These are phyloP conservation scores for Jackrogersella multiformis DNA, from an alignment of 495 filamentous ascomycete species.

Conservation along the genomic window DNA sequence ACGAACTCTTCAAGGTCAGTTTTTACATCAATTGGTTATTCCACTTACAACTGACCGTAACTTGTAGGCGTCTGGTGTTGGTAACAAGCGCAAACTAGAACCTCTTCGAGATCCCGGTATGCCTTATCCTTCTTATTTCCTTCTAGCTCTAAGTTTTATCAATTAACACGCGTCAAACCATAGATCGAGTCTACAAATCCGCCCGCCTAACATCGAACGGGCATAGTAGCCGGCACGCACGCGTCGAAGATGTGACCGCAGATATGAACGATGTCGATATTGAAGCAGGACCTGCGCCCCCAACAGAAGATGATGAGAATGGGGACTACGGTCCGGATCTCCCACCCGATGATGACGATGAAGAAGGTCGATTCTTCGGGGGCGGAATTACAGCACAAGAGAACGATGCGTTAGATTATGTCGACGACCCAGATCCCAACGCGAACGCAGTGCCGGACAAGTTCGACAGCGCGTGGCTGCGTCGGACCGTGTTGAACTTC, in stretches of 20 bases:
- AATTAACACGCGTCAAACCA: constrained; percentile 9
- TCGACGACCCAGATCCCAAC: constrained; percentile 73
- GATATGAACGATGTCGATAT: constrained; percentile 60
- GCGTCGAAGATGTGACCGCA: constrained; percentile 62
- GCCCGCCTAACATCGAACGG: constrained; percentile 71
- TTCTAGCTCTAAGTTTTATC: constrained; percentile 1
- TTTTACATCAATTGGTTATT: not conserved
- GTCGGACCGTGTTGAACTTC: constrained; percentile 82
- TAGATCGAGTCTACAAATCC: constrained; percentile 87
- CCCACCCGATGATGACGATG: constrained; percentile 76
- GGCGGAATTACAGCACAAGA: constrained; percentile 85
- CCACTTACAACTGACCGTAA: constrained; percentile 29
- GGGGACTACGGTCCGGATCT: constrained; percentile 74
- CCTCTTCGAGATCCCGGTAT: constrained; percentile 74
- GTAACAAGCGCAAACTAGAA: constrained; percentile 81
- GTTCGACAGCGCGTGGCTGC: constrained; percentile 84
- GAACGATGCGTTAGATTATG: constrained; percentile 87
- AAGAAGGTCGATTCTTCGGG: constrained; percentile 91
- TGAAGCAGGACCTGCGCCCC: constrained; percentile 58
- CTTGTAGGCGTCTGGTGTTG: constrained; percentile 61
- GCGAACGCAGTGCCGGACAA: constrained; percentile 70
- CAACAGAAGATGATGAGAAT: constrained; percentile 44
- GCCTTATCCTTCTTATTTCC: constrained; percentile 38
- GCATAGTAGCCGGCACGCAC: constrained; percentile 47
- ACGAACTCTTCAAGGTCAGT: constrained; percentile 84